phyloP scores from a whole-genome alignment of 2,329 filamentous ascomycete genomes.

The Aspergillus ustus region DNA sequence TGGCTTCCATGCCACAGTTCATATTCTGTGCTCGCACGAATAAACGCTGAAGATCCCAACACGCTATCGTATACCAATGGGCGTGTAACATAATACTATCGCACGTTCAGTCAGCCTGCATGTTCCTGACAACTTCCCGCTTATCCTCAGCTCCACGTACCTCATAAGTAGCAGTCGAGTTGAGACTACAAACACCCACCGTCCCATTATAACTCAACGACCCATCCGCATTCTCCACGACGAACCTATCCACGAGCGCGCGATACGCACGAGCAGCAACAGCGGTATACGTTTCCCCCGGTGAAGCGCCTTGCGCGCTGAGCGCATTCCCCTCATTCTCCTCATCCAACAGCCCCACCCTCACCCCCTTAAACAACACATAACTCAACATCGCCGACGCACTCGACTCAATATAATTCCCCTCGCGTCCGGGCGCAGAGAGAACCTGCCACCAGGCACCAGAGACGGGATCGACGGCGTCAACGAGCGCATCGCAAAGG shows the following conservation, averaged over 20 bases:
- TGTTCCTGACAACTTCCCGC: background rate
- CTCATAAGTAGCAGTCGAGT: constrained; percentile 54
- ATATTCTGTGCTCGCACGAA: constrained; percentile 25
- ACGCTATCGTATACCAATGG: constrained; percentile 33
- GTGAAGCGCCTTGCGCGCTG: too few species aligned
- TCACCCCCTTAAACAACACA: constrained; percentile 54
- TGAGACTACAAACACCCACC: constrained; percentile 57
- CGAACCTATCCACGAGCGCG: constrained; percentile 50
- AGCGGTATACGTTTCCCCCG: constrained; percentile 37
- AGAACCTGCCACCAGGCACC: constrained; percentile 66
- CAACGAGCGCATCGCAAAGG: constrained; percentile 49
- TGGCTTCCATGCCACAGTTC: background rate
- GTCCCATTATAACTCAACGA: constrained; percentile 58
- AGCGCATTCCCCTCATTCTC: background rate
- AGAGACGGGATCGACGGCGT: constrained; percentile 45
- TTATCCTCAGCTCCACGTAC: constrained; percentile 35
- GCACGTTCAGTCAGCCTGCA: background rate
- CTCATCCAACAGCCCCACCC: constrained; percentile 38
- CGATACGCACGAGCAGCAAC: constrained; percentile 51
- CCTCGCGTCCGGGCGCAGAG: constrained; percentile 53
- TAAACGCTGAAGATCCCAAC: constrained; percentile 30
- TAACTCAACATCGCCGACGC: constrained; percentile 64
- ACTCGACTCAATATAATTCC: constrained; percentile 66
- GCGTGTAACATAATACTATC: constrained; percentile 33
- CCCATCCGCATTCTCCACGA: constrained; percentile 53